phyloP scores from a whole-genome alignment of 257 asterid species.

The Primulina eburnea region DNA sequence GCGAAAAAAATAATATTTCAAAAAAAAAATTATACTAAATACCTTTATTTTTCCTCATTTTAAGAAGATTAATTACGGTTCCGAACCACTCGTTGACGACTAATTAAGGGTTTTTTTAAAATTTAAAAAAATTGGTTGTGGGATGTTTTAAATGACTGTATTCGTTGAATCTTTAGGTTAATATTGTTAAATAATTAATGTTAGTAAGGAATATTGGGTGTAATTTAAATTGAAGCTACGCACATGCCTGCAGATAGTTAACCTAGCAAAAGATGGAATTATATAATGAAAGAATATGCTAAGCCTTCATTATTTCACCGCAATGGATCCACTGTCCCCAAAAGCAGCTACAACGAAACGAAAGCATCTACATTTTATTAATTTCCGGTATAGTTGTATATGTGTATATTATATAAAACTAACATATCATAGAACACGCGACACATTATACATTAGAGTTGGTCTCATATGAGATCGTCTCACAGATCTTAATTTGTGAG shows the following conservation, averaged over 20 bases:
- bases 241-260: conserved; percentile 36
- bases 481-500: too few species aligned
- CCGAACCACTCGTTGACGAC: not conserved
- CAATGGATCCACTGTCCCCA: conserved; percentile 39
- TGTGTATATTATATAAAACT: too few species aligned
- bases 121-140: too few species aligned
- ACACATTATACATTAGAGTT: too few species aligned
- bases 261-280: conserved; percentile 11
- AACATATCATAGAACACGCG: too few species aligned
- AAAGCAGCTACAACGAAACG: conserved; percentile 50
- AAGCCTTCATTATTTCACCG: conserved; percentile 19
- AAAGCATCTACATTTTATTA: conserved; percentile 27
- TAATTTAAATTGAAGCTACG: conserved; percentile 28
- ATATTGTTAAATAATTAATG: not conserved
- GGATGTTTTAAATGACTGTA: not conserved
- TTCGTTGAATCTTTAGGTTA: not conserved
- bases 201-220: conserved; percentile 25
- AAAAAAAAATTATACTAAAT: too few species aligned
- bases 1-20: too few species aligned
- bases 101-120: too few species aligned
- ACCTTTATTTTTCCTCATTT: too few species aligned
- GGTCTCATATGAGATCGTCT: too few species aligned
- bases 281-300: conserved; percentile 15
- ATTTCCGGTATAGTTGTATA: not conserved
- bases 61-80: not conserved